These are phyloP conservation scores for Dactylorhiza incarnata DNA, from an alignment of 106 monocot genomes.

Conservation along the genomic window DNA sequence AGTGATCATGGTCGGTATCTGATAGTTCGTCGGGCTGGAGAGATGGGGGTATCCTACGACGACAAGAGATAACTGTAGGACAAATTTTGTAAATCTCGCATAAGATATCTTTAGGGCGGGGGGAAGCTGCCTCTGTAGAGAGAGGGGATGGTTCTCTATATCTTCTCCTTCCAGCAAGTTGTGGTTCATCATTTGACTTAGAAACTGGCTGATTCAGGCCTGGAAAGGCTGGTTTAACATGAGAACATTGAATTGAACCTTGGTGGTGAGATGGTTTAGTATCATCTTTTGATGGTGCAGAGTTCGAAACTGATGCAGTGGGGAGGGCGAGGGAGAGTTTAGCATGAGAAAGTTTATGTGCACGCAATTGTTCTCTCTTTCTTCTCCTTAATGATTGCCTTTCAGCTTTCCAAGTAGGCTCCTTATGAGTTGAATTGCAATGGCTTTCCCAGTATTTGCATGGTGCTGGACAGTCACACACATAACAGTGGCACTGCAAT, in stretches of 20 bases:
- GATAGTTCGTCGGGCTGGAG: not conserved
- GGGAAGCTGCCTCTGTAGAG: not conserved
- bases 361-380: not conserved
- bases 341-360: not conserved
- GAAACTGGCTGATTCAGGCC: not conserved
- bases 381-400: conserved; percentile 34
- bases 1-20: not conserved
- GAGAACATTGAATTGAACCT: not conserved
- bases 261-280: not conserved
- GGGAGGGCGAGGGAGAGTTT: not conserved
- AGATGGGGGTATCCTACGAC: conserved; percentile 1
- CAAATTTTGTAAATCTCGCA: conserved; percentile 6
- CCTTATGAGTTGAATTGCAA: conserved; percentile 76
- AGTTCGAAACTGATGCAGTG: not conserved
- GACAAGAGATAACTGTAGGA: conserved; percentile 11
- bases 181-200: not conserved
- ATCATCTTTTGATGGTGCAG: not conserved
- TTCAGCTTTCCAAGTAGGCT: conserved; percentile 33
- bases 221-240: not conserved
- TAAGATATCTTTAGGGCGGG: conserved; percentile 5
- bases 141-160: not conserved
- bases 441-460: conserved; percentile 70
- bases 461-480: conserved; percentile 78
- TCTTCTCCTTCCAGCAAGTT: not conserved
- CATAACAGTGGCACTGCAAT: conserved; percentile 94